Evolutionary conservation across 176 grass and related monocot genomes (phyloP), one percentile per base, ranked within the genome.

Genomic region (Oryza longistaminata): DNA sequence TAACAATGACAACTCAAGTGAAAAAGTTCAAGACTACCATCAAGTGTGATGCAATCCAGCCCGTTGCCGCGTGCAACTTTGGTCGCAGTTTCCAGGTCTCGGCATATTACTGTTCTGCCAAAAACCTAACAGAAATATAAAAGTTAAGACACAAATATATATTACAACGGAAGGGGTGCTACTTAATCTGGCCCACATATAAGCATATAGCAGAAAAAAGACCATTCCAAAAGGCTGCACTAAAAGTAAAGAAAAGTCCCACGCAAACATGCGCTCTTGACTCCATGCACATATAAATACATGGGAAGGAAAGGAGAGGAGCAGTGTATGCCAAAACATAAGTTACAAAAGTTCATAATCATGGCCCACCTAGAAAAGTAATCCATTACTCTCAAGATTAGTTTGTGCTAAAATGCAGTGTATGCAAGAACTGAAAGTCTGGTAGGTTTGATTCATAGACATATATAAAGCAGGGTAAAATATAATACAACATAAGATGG

Each of bases 51-150:
- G 90, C 96, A 99, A 86, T 99, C 91, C 73, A 99, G 91, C 88
- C 86, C 81, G 71, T 99, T 90, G 85, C 69, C 81, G 53, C 91
- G 91, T 68, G 96, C 93, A 88, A 99, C 90, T 86, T 81, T 92
- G 27, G 96, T 99, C 1, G 93, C 91, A 42, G 89, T 93, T 92
- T 99, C 93, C 71, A 99, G 89, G 75, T 99, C 91, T 42, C 96
- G 91, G 46, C 96, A 99, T 94, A 96, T 99, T 24, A 96, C 96
- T 74, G 93, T 99, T 83, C 96, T 96, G n/a, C 93, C 96, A 95
- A 99, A 99, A 78, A 99, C 88, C 96, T 96, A 90, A 27, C 48
- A 85, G 70, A 88, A 76, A 78, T 66, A 82, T 76, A 64, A 43
- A 62, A 58, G 68, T 82, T 49, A 92, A 92, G 74, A 53, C 76